Percentiles rank a stretch among this genome's conserved stretches.
These are phyloP conservation scores for Cryptococcus floricola DNA, from an alignment of 1,284 basidiomycete species.

Conservation along the genomic window DNA sequence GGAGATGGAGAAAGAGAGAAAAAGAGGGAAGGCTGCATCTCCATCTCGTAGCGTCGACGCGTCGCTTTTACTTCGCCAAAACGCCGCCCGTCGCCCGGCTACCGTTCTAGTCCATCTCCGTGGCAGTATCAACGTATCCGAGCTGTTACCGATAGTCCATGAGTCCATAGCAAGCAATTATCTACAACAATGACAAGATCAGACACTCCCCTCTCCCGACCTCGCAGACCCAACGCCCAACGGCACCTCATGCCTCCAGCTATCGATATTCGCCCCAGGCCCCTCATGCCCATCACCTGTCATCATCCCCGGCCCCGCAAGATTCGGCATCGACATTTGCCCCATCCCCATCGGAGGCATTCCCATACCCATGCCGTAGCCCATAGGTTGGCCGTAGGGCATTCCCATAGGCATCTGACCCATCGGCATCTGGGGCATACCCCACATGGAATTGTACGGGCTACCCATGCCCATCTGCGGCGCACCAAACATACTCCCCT, in stretches of 20 bases:
- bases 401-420: background rate
- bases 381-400: background rate
- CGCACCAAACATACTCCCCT: background rate
- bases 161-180: too few species aligned
- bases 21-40: background rate
- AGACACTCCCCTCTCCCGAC: background rate
- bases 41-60: background rate
- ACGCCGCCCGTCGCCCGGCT: too few species aligned
- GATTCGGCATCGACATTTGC: conserved; percentile 2
- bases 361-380: background rate
- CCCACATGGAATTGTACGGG: conserved; percentile 3
- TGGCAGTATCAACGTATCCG: too few species aligned
- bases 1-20: background rate
- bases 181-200: background rate
- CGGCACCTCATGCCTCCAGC: conserved; percentile 31
- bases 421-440: conserved; percentile 6
- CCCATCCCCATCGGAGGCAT: background rate
- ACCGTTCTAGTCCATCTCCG: too few species aligned
- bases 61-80: too few species aligned
- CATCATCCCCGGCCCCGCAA: background rate
- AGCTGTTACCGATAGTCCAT: too few species aligned
- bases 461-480: conserved; percentile 6
- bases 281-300: background rate
- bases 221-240: background rate
- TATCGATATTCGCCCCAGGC: conserved; percentile 25